phyloP scores from a whole-genome alignment of 352 stramenopile genomes.

The Poterioochromonas sp. region DNA sequence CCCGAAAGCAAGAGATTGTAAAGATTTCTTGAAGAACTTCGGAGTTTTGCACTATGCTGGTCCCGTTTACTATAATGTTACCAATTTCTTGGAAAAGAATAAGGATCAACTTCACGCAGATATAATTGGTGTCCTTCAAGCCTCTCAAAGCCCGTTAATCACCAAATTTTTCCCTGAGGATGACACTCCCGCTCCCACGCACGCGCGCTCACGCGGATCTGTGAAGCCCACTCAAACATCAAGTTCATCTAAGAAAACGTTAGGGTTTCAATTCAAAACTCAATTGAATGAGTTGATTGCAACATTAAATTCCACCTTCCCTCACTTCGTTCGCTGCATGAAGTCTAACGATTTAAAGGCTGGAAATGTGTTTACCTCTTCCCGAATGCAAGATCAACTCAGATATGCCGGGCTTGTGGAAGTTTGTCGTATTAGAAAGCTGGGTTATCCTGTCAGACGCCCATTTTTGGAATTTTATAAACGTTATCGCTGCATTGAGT shows the following conservation, averaged over 20 bases:
- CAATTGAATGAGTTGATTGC: constrained; percentile 61
- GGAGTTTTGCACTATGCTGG: constrained; percentile 84
- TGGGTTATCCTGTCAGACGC: constrained; percentile 50
- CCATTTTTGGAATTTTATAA: constrained; percentile 50
- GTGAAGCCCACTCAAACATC: background rate
- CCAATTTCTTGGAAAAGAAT: constrained; percentile 89
- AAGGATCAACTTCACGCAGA: constrained; percentile 72
- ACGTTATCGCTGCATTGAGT: constrained; percentile 46
- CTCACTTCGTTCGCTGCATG: constrained; percentile 87
- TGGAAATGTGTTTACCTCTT: constrained; percentile 44
- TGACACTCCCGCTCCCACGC: background rate
- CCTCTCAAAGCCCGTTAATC: constrained; percentile 22
- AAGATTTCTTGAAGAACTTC: constrained; percentile 74
- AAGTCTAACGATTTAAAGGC: constrained; percentile 78
- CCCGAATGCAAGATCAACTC: constrained; percentile 46
- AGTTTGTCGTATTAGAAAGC: constrained; percentile 47
- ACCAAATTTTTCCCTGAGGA: constrained; percentile 7
- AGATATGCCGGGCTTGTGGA: constrained; percentile 46
- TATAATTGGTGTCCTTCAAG: constrained; percentile 33
- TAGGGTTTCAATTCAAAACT: constrained; percentile 52
- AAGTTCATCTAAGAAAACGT: constrained; percentile 22
- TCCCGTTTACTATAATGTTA: constrained; percentile 81
- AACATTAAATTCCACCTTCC: constrained; percentile 72
- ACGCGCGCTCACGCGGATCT: background rate
- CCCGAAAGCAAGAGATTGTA: constrained; percentile 67